Evolutionary conservation across 2,329 filamentous ascomycete species (phyloP), one percentile per base, ranked within the genome.

Genomic region (Penicillium nordicum): DNA sequence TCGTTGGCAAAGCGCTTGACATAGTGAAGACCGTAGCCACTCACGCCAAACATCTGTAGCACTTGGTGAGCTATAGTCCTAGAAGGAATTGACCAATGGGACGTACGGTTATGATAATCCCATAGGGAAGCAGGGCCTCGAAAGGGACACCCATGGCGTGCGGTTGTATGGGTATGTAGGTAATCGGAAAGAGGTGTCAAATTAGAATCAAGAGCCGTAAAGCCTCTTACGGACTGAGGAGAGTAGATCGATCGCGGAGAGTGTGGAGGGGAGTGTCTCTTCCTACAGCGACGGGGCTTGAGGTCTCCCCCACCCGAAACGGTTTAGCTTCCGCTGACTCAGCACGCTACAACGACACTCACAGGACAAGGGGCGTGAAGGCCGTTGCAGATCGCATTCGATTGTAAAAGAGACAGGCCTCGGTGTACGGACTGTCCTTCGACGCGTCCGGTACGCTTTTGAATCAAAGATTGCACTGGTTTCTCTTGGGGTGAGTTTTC

Each of bases 91-190:
- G 60, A 50, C 60, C 57, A 64, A 62, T 59, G 54, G 59, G 49
- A 76, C 82, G 60, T 81, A 86, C 84, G 70, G 74, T 80, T 53
- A 84, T 74, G 75, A 86, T 84, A 70, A 87, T 82, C 65, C 79
- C 84, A 71, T 86, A 87, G 47, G 84, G 84, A 66, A 87, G 69
- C 63, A 87, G 74, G 63, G 84, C 81, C 76, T 88, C 85, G 72
- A 87, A 87, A 43, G 85, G 85, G 60, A 88, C 82, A 74, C 83
- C 84, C 85, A 86, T 86, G 63, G 62, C 64, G 63, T 55, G 45
- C 25, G 50, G 45, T 58, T 45, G 55, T 42, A 42, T 37, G 36
- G 11, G 27, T 50, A 36, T 40, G 32, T 34, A 42, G 34, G 30
- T 23, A 29, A 36, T 38, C 23, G 25, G 36, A 29, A 27, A 27